These are phyloP conservation scores for Phytophthora pisi DNA, from an alignment of 352 stramenopile genomes.

Conservation along the genomic window DNA sequence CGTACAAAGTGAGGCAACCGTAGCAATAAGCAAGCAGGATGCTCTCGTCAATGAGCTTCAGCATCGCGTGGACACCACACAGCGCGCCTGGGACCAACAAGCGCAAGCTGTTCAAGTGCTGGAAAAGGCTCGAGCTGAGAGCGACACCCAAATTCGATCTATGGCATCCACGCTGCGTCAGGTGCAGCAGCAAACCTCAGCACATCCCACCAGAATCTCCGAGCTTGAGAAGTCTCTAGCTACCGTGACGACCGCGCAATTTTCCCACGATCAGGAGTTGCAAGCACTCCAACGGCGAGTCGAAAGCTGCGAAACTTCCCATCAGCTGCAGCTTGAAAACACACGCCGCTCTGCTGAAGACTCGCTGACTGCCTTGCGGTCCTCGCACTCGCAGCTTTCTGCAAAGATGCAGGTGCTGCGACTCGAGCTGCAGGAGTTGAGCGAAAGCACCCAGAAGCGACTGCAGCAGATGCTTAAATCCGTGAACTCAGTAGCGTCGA, in stretches of 20 bases:
- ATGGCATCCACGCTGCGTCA: conserved; percentile 27
- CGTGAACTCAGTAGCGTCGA: conserved; percentile 7
- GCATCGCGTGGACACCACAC: conserved; percentile 39
- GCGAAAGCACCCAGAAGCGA: conserved; percentile 31
- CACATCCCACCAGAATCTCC: conserved; percentile 25
- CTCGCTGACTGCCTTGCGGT: conserved; percentile 31
- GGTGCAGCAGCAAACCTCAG: conserved; percentile 36
- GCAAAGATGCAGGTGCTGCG: conserved; percentile 53
- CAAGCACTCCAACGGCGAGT: conserved; percentile 28
- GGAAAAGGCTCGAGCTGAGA: conserved; percentile 28
- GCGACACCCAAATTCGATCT: conserved; percentile 16
- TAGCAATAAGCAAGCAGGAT: conserved; percentile 22
- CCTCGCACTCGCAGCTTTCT: conserved; percentile 39
- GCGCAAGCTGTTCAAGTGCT: conserved; percentile 26
- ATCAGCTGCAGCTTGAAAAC: conserved; percentile 33
- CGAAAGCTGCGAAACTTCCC: conserved; percentile 33
- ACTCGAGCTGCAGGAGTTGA: conserved; percentile 46
- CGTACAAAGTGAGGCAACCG: conserved; percentile 34
- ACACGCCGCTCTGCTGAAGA: conserved; percentile 24
- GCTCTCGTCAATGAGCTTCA: conserved; percentile 36
- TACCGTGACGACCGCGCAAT: conserved; percentile 13
- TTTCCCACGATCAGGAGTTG: conserved; percentile 25
- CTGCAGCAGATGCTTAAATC: conserved; percentile 41
- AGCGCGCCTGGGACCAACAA: conserved; percentile 38
- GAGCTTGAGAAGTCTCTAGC: conserved; percentile 30